A percentile compares a stretch with the other conserved stretches of the same genome.
Evolutionary conservation across 179 eudicot species (phyloP).

Genomic region (Vitellaria paradoxa): DNA sequence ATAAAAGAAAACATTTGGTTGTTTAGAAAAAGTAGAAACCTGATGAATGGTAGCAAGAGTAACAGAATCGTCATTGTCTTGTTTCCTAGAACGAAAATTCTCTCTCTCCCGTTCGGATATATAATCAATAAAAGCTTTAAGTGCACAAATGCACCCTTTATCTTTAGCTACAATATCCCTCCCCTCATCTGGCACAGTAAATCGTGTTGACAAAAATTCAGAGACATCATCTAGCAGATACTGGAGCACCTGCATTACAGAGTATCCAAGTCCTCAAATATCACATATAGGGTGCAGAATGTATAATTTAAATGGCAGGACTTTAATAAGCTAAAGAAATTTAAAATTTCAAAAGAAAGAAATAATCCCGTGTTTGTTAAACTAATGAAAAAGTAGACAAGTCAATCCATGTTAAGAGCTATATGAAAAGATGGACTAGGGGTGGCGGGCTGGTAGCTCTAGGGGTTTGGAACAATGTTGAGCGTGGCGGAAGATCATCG

Average conservation of each 20-base stretch:
- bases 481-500: too few species aligned
- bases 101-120: conserved; percentile 86
- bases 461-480: too few species aligned
- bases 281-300: neutral
- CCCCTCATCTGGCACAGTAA: conserved; percentile 32
- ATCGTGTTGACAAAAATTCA: conserved; percentile 54
- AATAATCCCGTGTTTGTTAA: neutral
- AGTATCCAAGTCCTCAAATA: neutral
- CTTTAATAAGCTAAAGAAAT: neutral
- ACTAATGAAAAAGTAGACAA: neutral
- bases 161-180: conserved; percentile 26
- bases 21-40: conserved; percentile 39
- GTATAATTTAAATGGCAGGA: neutral
- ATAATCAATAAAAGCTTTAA: conserved; percentile 70
- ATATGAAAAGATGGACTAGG: neutral
- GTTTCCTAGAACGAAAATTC: conserved; percentile 71
- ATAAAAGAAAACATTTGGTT: neutral
- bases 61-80: conserved; percentile 76
- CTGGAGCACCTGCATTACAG: conserved; percentile 66
- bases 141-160: conserved; percentile 56
- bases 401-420: neutral
- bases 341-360: neutral
- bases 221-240: conserved; percentile 84
- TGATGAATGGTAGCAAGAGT: conserved; percentile 94
- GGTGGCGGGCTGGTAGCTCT: too few species aligned